Evolutionary conservation across 179 eudicot species (phyloP), one percentile per base, ranked within the genome.

Genomic region (Silene coronaria): DNA sequence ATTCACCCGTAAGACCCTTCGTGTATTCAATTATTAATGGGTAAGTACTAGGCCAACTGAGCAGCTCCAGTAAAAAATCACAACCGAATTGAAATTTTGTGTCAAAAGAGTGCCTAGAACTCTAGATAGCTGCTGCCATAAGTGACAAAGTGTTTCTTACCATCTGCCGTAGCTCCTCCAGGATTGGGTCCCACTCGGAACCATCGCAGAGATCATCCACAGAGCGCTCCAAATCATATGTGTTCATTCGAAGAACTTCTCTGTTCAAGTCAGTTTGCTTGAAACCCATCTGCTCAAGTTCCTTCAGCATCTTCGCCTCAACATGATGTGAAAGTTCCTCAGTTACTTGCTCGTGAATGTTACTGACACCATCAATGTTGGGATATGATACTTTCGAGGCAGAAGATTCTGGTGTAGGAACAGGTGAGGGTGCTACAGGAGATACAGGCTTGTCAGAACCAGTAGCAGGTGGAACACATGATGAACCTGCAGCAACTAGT

Each of bases 281-380:
- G 73, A 92, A 95, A 3, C 99, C 99, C 97, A 92, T 92, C 67
- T 81, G 84, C 81, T 81, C 87, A 1, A 95, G 90, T 71, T 89
- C 97, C 86, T 67, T 87, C 13, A 94, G 82, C 46, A 89, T 86
- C 67, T 48, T 70, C 79, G 76, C 76, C 83, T 92, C 97, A n/a
- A 38, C 13, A 34, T 21, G 17, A 36, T 0, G 27, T 38, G 17
- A 32, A 27, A 32, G 59, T 21, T 46, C 67, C 24, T 38, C 72
- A 16, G 30, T 7, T 38, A 42, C 55, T 57, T 66, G 76, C 32
- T 53, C 68, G 22, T 23, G 38, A 28, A 28, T 17, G 70, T 42
- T 27, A 36, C n/a, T 36, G 51, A 34, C 51, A 4, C 42, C 51
- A 32, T 79, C 72, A 7, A 71, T 32, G 64, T 48, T 34, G 8